A percentile compares a stretch with the other conserved stretches of the same genome.
phyloP scores from a whole-genome alignment of 2,329 filamentous ascomycete species.

The Colletotrichum tofieldiae region DNA sequence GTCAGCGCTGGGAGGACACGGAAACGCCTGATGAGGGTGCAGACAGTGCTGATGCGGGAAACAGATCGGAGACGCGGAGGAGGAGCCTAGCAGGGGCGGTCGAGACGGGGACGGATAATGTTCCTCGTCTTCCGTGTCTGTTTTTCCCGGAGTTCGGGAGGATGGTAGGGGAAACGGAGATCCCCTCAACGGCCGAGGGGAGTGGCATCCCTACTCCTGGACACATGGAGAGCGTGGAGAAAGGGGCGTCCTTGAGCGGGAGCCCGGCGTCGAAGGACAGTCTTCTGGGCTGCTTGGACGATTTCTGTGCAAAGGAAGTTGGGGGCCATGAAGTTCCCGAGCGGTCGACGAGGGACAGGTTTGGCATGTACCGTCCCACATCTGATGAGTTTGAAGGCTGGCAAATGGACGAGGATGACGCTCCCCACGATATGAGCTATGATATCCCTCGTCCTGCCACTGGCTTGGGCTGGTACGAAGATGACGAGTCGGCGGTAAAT shows the following conservation, averaged over 20 bases:
- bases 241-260: background rate
- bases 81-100: background rate
- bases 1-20: too few relatives aligned
- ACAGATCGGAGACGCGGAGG: background rate
- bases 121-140: background rate
- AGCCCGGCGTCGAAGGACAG: background rate
- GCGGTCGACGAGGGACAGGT: background rate
- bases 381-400: background rate
- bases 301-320: background rate
- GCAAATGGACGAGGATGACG: background rate
- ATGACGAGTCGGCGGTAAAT: background rate
- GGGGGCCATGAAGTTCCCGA: background rate
- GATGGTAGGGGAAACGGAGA: background rate
- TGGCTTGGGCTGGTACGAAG: slow-evolving; percentile 25
- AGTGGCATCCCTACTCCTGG: background rate
- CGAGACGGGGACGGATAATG: background rate
- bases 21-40: background rate
- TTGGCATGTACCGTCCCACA: background rate
- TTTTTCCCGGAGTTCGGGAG: slow-evolving; percentile 1
- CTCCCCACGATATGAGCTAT: background rate
- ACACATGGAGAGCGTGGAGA: background rate
- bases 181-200: background rate
- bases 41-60: background rate
- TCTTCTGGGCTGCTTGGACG: background rate
- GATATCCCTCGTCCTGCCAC: background rate